Evolutionary conservation across 2,329 filamentous ascomycete species (phyloP).

Genomic region (Calonectria honghensis): DNA sequence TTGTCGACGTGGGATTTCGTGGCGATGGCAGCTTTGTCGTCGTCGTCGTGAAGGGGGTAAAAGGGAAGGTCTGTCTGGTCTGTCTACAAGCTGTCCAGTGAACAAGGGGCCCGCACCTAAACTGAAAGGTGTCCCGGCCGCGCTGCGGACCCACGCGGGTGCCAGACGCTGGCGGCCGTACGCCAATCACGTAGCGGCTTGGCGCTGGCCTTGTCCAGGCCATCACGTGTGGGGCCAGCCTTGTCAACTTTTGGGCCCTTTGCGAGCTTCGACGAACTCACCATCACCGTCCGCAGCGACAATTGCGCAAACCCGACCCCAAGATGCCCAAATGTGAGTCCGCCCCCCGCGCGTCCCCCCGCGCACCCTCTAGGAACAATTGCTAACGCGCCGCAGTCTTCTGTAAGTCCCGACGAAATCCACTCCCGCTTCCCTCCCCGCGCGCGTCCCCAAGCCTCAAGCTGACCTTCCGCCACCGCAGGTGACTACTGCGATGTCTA

Average conservation of each 20-base stretch:
- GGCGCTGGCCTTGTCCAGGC: slow-evolving; percentile 50
- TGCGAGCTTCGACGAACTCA: slow-evolving; percentile 34
- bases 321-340: slow-evolving; percentile 92
- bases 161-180: slow-evolving; percentile 28
- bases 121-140: slow-evolving; percentile 59
- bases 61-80: slow-evolving; percentile 39
- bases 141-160: slow-evolving; percentile 50
- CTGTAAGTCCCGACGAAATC: slow-evolving; percentile 47
- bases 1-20: slow-evolving; percentile 28
- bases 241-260: slow-evolving; percentile 52
- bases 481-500: slow-evolving; percentile 99
- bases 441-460: slow-evolving; percentile 37
- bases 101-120: slow-evolving; percentile 50
- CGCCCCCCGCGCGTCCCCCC: slow-evolving; percentile 33
- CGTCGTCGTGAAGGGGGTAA: slow-evolving; percentile 35
- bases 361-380: slow-evolving; percentile 51
- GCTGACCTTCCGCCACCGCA: slow-evolving; percentile 58
- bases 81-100: slow-evolving; percentile 23
- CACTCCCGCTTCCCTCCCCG: slow-evolving; percentile 28
- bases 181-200: slow-evolving; percentile 48
- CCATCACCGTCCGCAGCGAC: slow-evolving; percentile 39
- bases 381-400: slow-evolving; percentile 57
- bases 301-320: slow-evolving; percentile 51
- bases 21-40: slow-evolving; percentile 31
- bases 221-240: slow-evolving; percentile 58